Evolutionary conservation across 345 rosid species (phyloP), one percentile per base, ranked within the genome.

Genomic region (Moricandia moricandioides): DNA sequence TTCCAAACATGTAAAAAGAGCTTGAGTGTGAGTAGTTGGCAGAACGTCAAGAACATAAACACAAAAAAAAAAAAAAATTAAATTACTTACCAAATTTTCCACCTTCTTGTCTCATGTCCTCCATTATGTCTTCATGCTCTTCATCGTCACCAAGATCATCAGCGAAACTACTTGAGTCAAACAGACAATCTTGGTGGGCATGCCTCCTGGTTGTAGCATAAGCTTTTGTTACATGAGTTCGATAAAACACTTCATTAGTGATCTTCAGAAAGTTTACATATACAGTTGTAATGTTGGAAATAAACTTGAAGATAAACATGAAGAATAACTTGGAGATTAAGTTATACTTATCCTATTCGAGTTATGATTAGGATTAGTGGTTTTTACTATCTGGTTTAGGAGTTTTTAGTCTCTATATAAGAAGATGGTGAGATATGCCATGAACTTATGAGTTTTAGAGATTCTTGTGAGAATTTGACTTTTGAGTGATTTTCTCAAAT

Each of bases 51-150:
- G 3, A 24, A 56, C 16, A 33, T 16, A 34, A 34, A 34, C 34
- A 31, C 34, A 27, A 31, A 45, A 9, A 80, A n/a, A n/a, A 85
- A 78, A 81, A 84, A 80, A 84, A 85, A 69, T 18, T 1, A n/a
- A 65, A 56, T 26, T 52, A 29, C 55, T 49, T 49, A 49, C 99
- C 99, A 14, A 89, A 90, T 76, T 89, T 95, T 74, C 85, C 89
- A 26, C 92, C 97, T 82, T 95, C 99, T 35, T 73, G 83, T 77
- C 93, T 83, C 96, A 95, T 92, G 81, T 95, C 99, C 52, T 85
- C 98, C 83, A 90, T 40, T 71, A 95, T 95, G 65, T 95, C 99
- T 85, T 83, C 98, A 65, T 89, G 92, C 71, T 90, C 99, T 24
- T 84, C 93, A 57, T 92, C 92, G 73, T 92, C 96, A 72, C 52